Percentiles rank a stretch among this genome's conserved stretches.
phyloP scores from a whole-genome alignment of 116 monocot genomes.

The Posidonia oceanica region DNA sequence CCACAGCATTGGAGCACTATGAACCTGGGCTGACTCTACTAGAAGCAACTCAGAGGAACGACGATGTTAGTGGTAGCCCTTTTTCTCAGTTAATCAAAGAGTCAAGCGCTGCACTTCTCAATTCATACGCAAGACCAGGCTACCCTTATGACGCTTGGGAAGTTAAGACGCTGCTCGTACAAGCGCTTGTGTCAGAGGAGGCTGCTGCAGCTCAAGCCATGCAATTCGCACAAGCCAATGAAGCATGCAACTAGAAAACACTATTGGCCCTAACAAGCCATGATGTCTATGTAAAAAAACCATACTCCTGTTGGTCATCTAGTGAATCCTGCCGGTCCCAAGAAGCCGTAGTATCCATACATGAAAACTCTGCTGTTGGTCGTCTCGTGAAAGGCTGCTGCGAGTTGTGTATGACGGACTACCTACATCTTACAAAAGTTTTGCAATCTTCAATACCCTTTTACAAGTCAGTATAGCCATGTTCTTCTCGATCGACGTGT shows the following conservation, averaged over 20 bases:
- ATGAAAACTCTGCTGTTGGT: too few relatives aligned
- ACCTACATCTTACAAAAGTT: too few relatives aligned
- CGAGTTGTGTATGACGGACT: too few relatives aligned
- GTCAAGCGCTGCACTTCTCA: slow-evolving; percentile 70
- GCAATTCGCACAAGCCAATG: slow-evolving; percentile 45
- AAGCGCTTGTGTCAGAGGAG: slow-evolving; percentile 63
- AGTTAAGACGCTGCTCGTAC: slow-evolving; percentile 63
- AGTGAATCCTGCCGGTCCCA: too few relatives aligned
- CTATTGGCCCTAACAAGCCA: background rate
- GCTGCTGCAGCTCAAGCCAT: slow-evolving; percentile 53
- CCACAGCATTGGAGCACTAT: slow-evolving; percentile 57
- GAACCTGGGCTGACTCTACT: slow-evolving; percentile 64
- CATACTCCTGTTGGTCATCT: too few relatives aligned
- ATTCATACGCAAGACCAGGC: slow-evolving; percentile 56
- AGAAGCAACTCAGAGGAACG: slow-evolving; percentile 62
- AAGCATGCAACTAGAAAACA: slow-evolving; percentile 14
- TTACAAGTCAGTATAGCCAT: too few relatives aligned
- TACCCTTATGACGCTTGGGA: slow-evolving; percentile 75
- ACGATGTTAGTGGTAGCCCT: slow-evolving; percentile 44
- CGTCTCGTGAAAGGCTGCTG: too few relatives aligned
- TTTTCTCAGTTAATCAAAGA: slow-evolving; percentile 73
- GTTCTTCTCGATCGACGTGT: too few relatives aligned
- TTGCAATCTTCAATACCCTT: too few relatives aligned
- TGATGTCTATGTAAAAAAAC: background rate
- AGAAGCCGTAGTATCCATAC: too few relatives aligned